Evolutionary conservation across 768 basidiomycete species (phyloP).

Genomic region (Mycena capillaripes): DNA sequence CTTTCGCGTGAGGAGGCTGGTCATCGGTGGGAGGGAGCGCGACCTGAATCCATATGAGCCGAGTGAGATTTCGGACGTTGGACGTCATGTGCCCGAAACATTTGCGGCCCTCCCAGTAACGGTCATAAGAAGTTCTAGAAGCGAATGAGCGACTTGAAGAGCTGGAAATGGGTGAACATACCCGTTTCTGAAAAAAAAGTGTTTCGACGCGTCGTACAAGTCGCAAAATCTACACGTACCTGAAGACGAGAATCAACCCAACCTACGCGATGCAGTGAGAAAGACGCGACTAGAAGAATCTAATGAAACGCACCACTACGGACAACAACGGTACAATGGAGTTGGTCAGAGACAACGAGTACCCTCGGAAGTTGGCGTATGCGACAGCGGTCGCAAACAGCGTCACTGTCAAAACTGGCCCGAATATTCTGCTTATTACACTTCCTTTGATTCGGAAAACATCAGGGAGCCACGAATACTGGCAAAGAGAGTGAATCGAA

Average conservation of each 20-base stretch:
- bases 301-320: conserved; percentile 78
- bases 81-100: conserved; percentile 81
- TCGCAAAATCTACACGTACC: conserved; percentile 58
- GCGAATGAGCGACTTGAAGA: background rate
- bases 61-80: conserved; percentile 82
- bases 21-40: conserved; percentile 71
- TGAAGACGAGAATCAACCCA: conserved; percentile 90
- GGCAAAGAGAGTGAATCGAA: background rate
- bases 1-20: conserved; percentile 57
- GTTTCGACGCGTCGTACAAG: background rate
- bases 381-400: conserved; percentile 75
- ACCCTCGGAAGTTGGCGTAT: conserved; percentile 71
- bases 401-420: conserved; percentile 89
- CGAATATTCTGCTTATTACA: conserved; percentile 78
- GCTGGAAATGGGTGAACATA: conserved; percentile 41
- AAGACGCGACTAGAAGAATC: conserved; percentile 4
- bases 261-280: conserved; percentile 61
- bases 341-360: conserved; percentile 77
- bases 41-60: conserved; percentile 86
- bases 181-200: conserved; percentile 69
- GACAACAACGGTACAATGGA: conserved; percentile 90
- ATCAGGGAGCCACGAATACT: conserved; percentile 94
- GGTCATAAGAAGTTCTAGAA: conserved; percentile 84
- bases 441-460: conserved; percentile 88
- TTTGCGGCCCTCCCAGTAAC: conserved; percentile 92